Base-by-base conservation (phyloP, 106 monocot species). In the Allium fistulosum region DNA sequence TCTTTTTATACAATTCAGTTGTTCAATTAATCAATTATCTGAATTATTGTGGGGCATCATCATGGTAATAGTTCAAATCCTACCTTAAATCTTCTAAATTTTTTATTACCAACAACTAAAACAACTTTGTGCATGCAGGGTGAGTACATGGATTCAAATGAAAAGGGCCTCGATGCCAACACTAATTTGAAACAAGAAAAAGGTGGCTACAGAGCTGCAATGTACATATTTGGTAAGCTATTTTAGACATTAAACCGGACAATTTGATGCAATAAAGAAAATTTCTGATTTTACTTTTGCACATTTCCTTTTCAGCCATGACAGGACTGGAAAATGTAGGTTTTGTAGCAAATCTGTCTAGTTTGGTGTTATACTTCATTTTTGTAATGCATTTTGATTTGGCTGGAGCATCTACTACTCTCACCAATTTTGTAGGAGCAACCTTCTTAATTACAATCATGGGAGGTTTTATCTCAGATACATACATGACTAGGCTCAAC, bases 381-480 rank as follows among this genome's bases (percentile, higher is more conserved):
- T 13, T 4, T 5, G 50, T 49, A 48, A 81, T 85, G 81, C 74
- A 85, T 66, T 75, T 71, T 47, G 56, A 63, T 11, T 12, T 71
- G 4, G 52, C 78, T 13, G 63, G 62, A 7, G 49, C 78, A 2
- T 57, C 85, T 5, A 81, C 63, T 48, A 59, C 57, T 17, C 53
- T 85, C 58, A 85, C 85, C 22, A 81, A 85, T 68, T 81, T 74
- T 66, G 56, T 72, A 52, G 85, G 85, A 16, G 65, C 78, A 1
- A 78, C 80, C 14, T 81, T 78, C 61, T 50, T 85, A 5, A 66
- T 74, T 8, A 71, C 80, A 7, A 66, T 80, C 10, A 17, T 64
- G 11, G 69, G 70, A 18, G 74, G 74, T 12, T 70, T 72, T 16
- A 59, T 80, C 47, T 70, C 80, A 0, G 80, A 80, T 55, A 37